Evolutionary conservation across 768 basidiomycete species (phyloP).

Genomic region (Lepiota brunneoincarnata): DNA sequence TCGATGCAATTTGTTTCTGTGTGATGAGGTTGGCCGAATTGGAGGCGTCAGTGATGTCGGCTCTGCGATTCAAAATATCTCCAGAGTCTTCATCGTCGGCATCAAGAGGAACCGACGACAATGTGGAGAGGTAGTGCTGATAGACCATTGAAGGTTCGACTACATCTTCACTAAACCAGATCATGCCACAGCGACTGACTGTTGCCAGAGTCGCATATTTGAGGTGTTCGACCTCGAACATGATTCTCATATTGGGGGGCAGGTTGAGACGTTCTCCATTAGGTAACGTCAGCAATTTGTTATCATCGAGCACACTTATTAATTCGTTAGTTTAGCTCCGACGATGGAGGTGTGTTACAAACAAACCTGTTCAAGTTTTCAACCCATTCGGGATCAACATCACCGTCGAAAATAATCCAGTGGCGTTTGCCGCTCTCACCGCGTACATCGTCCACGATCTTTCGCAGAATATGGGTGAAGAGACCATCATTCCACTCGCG

Average conservation of each 20-base stretch:
- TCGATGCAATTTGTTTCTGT: slow-evolving; percentile 70
- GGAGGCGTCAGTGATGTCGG: slow-evolving; percentile 49
- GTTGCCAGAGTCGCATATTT: slow-evolving; percentile 97
- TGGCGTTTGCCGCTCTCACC: slow-evolving; percentile 96
- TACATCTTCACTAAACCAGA: slow-evolving; percentile 99
- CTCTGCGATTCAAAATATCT: slow-evolving; percentile 61
- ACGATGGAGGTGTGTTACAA: neutral
- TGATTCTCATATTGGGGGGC: slow-evolving; percentile 95
- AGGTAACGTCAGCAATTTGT: slow-evolving; percentile 93
- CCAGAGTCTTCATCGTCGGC: slow-evolving; percentile 82
- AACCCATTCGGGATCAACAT: slow-evolving; percentile 99
- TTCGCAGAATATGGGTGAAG: slow-evolving; percentile 95
- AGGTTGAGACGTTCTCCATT: slow-evolving; percentile 98
- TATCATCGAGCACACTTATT: slow-evolving; percentile 93
- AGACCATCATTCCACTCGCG: slow-evolving; percentile 99
- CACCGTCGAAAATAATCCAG: slow-evolving; percentile 99
- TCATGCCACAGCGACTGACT: slow-evolving; percentile 99
- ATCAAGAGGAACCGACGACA: slow-evolving; percentile 75
- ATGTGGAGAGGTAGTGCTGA: slow-evolving; percentile 78
- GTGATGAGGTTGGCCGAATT: slow-evolving; percentile 64
- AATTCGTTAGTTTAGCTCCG: slow-evolving; percentile 12
- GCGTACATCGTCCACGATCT: slow-evolving; percentile 97
- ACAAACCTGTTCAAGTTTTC: slow-evolving; percentile 96
- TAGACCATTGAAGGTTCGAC: slow-evolving; percentile 91
- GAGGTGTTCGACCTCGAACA: slow-evolving; percentile 99